Evolutionary conservation across 164 flowering plant genomes (phyloP).

Genomic region (Dillenia turbinata): DNA sequence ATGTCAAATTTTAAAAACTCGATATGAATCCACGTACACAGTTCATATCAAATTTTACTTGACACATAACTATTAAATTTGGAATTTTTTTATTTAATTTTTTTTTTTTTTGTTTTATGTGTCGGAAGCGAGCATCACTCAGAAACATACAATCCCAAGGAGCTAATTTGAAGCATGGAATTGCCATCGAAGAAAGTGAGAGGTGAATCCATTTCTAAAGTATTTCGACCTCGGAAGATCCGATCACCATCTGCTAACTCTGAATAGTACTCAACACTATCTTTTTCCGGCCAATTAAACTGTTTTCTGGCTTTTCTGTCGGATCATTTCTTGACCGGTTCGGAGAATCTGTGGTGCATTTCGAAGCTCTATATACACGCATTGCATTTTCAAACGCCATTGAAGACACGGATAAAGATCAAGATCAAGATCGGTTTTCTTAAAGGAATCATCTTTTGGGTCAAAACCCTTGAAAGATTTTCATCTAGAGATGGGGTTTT

Average conservation of each 20-base stretch:
- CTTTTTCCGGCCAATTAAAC: conserved; percentile 43
- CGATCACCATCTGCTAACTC: conserved; percentile 50
- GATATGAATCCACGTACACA: too few species aligned
- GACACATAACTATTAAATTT: too few species aligned
- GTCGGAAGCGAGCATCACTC: too few species aligned
- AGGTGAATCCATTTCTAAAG: conserved; percentile 13
- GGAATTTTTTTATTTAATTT: too few species aligned
- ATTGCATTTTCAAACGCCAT: conserved; percentile 13
- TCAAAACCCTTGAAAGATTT: too few species aligned
- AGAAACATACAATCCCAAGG: conserved; percentile 68
- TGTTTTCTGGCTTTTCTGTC: conserved; percentile 10
- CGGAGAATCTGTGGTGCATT: conserved; percentile 78
- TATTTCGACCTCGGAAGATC: conserved; percentile 29
- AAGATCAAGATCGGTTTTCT: too few species aligned
- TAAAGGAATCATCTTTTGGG: too few species aligned
- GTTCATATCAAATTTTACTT: too few species aligned
- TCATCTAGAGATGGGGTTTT: too few species aligned
- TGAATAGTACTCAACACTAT: conserved; percentile 54
- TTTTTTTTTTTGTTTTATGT: too few species aligned
- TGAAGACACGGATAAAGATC: too few species aligned
- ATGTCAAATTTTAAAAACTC: too few species aligned
- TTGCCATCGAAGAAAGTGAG: conserved; percentile 55
- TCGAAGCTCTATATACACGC: conserved; percentile 53
- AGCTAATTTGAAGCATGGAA: conserved; percentile 42
- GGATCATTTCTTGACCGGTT: conserved; percentile 52